Percentiles rank a stretch among this genome's conserved stretches.
Conservation (phyloP, 2,329 filamentous ascomycete genomes). For the Fusarium concolor region DNA sequence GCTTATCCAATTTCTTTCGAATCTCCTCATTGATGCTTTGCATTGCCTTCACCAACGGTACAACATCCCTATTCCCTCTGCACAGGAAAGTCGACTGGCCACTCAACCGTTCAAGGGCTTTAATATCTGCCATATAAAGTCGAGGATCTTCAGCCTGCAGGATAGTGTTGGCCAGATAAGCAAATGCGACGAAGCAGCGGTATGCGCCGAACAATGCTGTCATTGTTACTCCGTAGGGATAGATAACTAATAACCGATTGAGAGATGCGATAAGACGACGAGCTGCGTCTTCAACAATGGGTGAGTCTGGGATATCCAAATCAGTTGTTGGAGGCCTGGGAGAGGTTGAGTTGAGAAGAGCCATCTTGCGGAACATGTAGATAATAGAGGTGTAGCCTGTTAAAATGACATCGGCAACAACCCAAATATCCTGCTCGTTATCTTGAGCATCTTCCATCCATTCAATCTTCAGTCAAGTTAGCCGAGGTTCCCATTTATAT, state of each 20-base stretch:
- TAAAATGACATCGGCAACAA: conserved; percentile 46
- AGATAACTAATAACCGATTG: conserved; percentile 32
- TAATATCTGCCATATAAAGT: conserved; percentile 34
- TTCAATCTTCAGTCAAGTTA: conserved; percentile 32
- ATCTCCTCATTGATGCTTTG: conserved; percentile 44
- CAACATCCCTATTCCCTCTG: conserved; percentile 43
- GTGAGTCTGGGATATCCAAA: conserved; percentile 47
- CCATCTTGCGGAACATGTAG: conserved; percentile 51
- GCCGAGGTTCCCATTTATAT: fast-evolving
- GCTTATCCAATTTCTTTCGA: conserved; percentile 18
- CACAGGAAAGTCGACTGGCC: conserved; percentile 33
- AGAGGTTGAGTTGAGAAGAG: conserved; percentile 44
- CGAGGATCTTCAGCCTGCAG: conserved; percentile 33
- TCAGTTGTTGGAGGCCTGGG: conserved; percentile 44
- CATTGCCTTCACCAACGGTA: conserved; percentile 45
- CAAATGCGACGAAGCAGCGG: conserved; percentile 46
- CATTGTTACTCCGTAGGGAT: conserved; percentile 43
- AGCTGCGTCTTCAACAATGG: conserved; percentile 45
- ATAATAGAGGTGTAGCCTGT: conserved; percentile 49
- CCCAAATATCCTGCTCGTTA: conserved; percentile 44
- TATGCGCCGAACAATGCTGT: conserved; percentile 45
- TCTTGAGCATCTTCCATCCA: conserved; percentile 38
- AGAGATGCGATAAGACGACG: conserved; percentile 40
- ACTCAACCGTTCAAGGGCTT: conserved; percentile 34
- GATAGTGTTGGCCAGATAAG: conserved; percentile 44